Base-by-base conservation (phyloP, 2,329 filamentous ascomycete genomes). In the Exophiala phaeomuriformis region DNA sequence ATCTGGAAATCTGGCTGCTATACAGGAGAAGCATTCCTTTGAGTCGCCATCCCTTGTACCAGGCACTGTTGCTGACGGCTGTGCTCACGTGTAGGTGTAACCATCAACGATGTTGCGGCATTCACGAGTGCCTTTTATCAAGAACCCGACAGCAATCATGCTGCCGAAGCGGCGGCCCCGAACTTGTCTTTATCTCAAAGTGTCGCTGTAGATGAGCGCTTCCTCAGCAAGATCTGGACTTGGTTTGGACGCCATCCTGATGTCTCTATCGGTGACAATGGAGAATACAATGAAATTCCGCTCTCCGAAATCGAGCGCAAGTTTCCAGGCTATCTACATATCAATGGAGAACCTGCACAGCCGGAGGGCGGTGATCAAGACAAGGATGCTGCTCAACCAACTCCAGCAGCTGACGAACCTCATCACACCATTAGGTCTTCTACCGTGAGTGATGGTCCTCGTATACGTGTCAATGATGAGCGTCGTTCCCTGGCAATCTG, bases 401-500 rank as follows among this genome's bases (percentile, higher is more conserved):
- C n/a, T 8, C 8, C 12, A 2, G 19, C 47, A 19, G 32, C 43
- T 37, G 30, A 37, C 1, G 39, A 54, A 7, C 32, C 41, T 12
- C 27, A 35, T 28, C 29, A 27, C 7, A 36, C 32, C 5, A 39
- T 28, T n/a, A 10, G 32, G 27, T 37, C n/a, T 47, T 3, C 46
- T 28, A 40, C 19, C 19, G 4, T 9, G 30, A 12, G 5, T 10
- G 5, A 53, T 31, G 56, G 53, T 2, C 61, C 61, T 30, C 52
- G 72, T 35, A 66, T 81, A 5, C 76, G 70, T 62, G 76, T 79
- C 5, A 80, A 74, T 4, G 71, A 77, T 58, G 75, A 80, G 49
- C 72, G 79, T 35, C 76, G 77, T 29, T 85, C 82, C 80, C 71
- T 76, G 52, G 78, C 80, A 5, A 68, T 84, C 47, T 73, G 81